Evolutionary conservation across 805 yeast genomes (phyloP), one percentile per base, ranked within the genome.

Genomic region (Candida schatavii): DNA sequence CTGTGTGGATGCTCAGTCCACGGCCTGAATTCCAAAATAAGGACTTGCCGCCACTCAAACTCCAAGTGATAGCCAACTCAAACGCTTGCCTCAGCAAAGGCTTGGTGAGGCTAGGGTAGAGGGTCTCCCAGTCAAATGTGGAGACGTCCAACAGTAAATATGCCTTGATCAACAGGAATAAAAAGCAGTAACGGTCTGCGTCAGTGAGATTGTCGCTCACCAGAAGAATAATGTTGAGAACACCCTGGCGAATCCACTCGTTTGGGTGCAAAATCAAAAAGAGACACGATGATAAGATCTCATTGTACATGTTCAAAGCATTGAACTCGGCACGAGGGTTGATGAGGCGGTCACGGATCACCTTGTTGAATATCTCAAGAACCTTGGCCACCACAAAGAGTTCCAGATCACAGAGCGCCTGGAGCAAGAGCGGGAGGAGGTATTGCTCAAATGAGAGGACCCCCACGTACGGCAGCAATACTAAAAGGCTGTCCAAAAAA

Each of bases 11-110:
- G 34, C 7, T 13, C 11, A 13, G 46, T 70, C 77, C n/a, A n/a
- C n/a, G n/a, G n/a, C n/a, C n/a, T n/a, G n/a, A n/a, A 46, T 82
- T 78, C 97, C 97, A 90, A 54, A 91, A 90, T n/a, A 83, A 61
- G 0, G 95, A 78, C 32, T 80, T 78, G 6, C 40, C 72, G 1
- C 84, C 77, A 44, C 78, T 76, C 18, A 77, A 48, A 1, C 87
- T 83, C 97, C 98, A 91, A 1, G 73, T 68, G 37, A 81, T 70
- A 0, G 83, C 74, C 40, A 81, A 56, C 38, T 78, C 82, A 54
- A 78, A 88, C 0, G 84, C 81, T 0, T 80, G 70, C 48, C 84
- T 71, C 0, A 88, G 66, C 2, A 89, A 54, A 0, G 96, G 90
- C 34, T 74, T 73, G 42, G 83, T 81, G 36, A 84, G 72, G 49